A percentile compares a stretch with the other conserved stretches of the same genome.
Evolutionary conservation across 148 eudicot species (phyloP).

Genomic region (Fallopia convolvulus): DNA sequence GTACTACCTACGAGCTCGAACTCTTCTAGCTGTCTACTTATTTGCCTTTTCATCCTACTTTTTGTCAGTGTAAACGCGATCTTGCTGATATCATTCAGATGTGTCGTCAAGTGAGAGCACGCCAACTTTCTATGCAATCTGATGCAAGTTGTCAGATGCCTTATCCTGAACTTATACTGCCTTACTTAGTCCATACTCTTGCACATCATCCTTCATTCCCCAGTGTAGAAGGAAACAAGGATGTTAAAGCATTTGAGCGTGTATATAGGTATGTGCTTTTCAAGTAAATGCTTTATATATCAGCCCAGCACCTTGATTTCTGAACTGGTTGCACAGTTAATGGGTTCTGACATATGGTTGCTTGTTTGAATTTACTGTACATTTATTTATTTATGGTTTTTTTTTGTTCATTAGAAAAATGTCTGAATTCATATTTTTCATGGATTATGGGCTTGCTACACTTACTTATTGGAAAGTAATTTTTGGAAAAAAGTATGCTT

Average conservation of each 20-base stretch:
- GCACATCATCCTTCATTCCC: constrained; percentile 85
- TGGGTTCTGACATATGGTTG: background rate
- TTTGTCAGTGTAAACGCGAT: constrained; percentile 62
- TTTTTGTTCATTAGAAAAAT: background rate
- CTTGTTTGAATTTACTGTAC: background rate
- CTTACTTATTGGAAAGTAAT: no score
- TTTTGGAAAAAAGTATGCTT: no score
- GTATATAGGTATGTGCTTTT: constrained; percentile 53
- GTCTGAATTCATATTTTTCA: background rate
- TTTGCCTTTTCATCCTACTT: constrained; percentile 5
- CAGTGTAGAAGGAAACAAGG: constrained; percentile 61
- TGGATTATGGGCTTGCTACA: no score
- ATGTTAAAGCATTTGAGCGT: constrained; percentile 72
- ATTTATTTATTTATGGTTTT: background rate
- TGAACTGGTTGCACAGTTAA: background rate
- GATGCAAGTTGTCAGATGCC: constrained; percentile 48
- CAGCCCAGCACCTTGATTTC: background rate
- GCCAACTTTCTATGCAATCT: constrained; percentile 54
- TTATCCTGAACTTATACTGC: constrained; percentile 73
- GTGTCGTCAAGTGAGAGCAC: constrained; percentile 65
- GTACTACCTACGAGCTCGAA: background rate
- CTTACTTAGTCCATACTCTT: constrained; percentile 78
- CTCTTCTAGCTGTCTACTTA: constrained; percentile 8
- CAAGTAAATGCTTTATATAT: background rate
- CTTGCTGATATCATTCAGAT: constrained; percentile 74